Evolutionary conservation across 176 grass and related monocot genomes (phyloP).

Genomic region (Triticum turgidum): DNA sequence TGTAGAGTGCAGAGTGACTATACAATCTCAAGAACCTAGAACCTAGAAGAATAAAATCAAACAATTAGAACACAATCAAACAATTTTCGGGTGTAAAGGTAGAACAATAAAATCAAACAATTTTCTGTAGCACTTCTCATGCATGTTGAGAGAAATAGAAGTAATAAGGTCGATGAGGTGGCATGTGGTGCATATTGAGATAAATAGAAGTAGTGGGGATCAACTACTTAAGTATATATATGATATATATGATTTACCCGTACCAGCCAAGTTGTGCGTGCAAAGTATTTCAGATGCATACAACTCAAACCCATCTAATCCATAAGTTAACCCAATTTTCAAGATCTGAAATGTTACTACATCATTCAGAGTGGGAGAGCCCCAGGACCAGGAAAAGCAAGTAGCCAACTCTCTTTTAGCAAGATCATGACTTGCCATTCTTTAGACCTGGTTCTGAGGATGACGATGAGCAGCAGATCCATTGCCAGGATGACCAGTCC

Average conservation of each 20-base stretch:
- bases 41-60: too few species aligned
- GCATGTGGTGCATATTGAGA: too few species aligned
- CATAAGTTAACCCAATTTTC: neutral
- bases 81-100: too few species aligned
- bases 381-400: neutral
- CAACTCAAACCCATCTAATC: neutral
- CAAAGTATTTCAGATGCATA: constrained; percentile 6
- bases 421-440: neutral
- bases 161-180: too few species aligned
- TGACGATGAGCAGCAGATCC: neutral
- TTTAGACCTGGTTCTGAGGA: neutral
- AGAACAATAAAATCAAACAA: too few species aligned
- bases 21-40: too few species aligned
- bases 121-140: too few species aligned
- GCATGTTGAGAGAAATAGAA: too few species aligned
- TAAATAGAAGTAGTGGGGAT: too few species aligned
- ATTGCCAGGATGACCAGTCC: neutral
- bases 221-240: too few species aligned
- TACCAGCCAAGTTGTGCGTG: constrained; percentile 12
- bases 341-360: neutral
- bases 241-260: neutral
- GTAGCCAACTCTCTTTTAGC: neutral
- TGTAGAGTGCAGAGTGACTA: neutral
- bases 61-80: too few species aligned
- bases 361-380: neutral